Conservation (phyloP, 805 yeast genomes). For the Schwanniomyces yamadae region DNA sequence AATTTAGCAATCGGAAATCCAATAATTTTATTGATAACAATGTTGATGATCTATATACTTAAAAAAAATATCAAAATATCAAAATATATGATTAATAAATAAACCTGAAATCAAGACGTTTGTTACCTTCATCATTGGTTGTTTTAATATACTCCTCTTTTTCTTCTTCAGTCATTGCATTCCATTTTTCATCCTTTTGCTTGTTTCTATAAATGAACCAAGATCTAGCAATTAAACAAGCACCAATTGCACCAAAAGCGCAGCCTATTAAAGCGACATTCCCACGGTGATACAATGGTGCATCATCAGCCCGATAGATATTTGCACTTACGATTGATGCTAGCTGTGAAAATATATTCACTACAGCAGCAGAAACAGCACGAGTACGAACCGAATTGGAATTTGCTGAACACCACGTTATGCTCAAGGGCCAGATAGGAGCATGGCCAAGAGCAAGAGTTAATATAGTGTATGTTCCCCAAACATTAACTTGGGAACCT, state of each 20-base stretch:
- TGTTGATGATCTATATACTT: no score
- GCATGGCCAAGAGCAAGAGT: conserved; percentile 33
- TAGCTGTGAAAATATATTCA: conserved; percentile 63
- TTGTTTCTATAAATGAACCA: conserved; percentile 45
- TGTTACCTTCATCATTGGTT: conserved; percentile 55
- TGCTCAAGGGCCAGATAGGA: conserved; percentile 53
- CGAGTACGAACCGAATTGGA: conserved; percentile 63
- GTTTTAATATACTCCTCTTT: conserved; percentile 43
- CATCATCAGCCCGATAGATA: conserved; percentile 56
- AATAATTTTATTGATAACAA: no score
- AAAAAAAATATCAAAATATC: no score
- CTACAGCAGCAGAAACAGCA: conserved; percentile 63
- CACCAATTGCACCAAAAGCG: conserved; percentile 28
- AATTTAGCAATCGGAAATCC: no score
- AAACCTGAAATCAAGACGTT: conserved; percentile 51
- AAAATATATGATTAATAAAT: conserved; percentile 16
- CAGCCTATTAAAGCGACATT: conserved; percentile 43
- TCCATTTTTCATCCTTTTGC: conserved; percentile 50
- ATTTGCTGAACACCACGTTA: conserved; percentile 61
- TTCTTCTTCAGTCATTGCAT: conserved; percentile 47
- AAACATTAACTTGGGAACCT: conserved; percentile 34
- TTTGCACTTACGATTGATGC: conserved; percentile 55
- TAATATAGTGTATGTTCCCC: conserved; percentile 45
- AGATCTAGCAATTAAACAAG: conserved; percentile 27
- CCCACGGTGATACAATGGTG: conserved; percentile 61